Base-by-base conservation (phyloP, 768 basidiomycete species). In the Tylopilus felleus region DNA sequence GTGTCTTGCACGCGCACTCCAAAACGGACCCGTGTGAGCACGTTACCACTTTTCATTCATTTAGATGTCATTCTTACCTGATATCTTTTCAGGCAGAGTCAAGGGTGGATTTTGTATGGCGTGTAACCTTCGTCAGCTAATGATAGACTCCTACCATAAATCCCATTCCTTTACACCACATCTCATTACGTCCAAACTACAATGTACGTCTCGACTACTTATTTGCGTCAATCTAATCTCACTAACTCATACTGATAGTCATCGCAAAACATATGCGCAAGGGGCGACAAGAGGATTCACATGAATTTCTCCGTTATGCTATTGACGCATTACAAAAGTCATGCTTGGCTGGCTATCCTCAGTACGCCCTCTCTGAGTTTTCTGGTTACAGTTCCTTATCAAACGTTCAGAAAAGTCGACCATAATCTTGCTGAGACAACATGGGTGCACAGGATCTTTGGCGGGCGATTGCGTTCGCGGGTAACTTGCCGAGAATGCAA, bases 211-310 rank as follows among this genome's bases (percentile, higher is more conserved):
- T 25, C 47, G 22, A 39, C 25, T 33, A n/a, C 31, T 19, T 44
- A 27, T 35, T 28, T 47, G 36, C 39, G 6, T 51, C 54, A 36
- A 60, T 10, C n/a, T n/a, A 28, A 45, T 45, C 25, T n/a, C n/a
- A n/a, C 40, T 62, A 41, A 52, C 36, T 23, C 31, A 51, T 29
- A n/a, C 40, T 31, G 33, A 40, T 46, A 98, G 93, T 77, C 8
- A 94, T 98, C 55, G 94, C 94, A 16, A 94, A 93, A 68, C 86
- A 91, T 63, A 85, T 98, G 83, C 83, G 86, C 39, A 81, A 75
- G 71, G 93, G 92, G n/a, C 76, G 93, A 61, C 97, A 99, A 69
- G 97, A 99, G 67, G 97, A 99, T 68, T 86, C 97, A 9, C 97
- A 99, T 67, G 97, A 99, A 71, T 98, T 98, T 66, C 83, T 99